These are phyloP conservation scores for Meyerozyma smithsonii DNA, from an alignment of 1,139 yeast species.

Conservation along the genomic window DNA sequence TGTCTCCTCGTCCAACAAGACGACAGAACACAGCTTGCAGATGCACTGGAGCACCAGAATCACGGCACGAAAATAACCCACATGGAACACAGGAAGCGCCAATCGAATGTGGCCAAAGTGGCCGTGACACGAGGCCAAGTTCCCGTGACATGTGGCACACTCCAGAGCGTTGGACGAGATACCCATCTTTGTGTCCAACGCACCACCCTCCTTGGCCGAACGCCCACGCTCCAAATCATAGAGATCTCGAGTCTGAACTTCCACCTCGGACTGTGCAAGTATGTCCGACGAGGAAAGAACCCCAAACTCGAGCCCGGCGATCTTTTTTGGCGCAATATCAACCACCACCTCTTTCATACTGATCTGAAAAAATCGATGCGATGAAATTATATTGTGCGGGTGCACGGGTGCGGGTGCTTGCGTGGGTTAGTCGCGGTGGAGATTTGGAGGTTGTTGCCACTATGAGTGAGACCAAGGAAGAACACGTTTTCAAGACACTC, in stretches of 20 bases:
- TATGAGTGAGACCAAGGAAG: constrained; percentile 16
- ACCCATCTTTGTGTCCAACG: constrained; percentile 91
- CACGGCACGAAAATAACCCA: constrained; percentile 91
- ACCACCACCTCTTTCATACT: constrained; percentile 69
- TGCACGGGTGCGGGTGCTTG: constrained; percentile 1
- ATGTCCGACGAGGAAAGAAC: constrained; percentile 90
- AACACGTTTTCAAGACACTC: constrained; percentile 51
- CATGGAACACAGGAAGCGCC: constrained; percentile 95
- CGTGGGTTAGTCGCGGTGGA: too few relatives aligned
- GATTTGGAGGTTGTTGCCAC: not conserved
- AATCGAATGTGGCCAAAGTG: constrained; percentile 94
- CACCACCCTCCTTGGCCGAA: constrained; percentile 75
- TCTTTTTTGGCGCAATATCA: constrained; percentile 85
- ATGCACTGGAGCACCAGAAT: constrained; percentile 85
- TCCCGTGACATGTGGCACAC: constrained; percentile 90
- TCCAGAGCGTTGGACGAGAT: constrained; percentile 80
- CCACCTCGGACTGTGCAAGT: constrained; percentile 90
- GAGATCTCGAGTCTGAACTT: constrained; percentile 84
- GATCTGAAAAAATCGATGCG: constrained; percentile 2
- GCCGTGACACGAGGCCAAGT: constrained; percentile 93
- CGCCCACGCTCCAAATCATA: constrained; percentile 90
- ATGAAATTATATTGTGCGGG: not conserved
- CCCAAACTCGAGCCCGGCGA: constrained; percentile 88
- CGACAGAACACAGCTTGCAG: constrained; percentile 84
- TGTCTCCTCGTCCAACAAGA: constrained; percentile 68